phyloP scores from a whole-genome alignment of 23 red algal species.

The Gracilariopsis chorda region DNA sequence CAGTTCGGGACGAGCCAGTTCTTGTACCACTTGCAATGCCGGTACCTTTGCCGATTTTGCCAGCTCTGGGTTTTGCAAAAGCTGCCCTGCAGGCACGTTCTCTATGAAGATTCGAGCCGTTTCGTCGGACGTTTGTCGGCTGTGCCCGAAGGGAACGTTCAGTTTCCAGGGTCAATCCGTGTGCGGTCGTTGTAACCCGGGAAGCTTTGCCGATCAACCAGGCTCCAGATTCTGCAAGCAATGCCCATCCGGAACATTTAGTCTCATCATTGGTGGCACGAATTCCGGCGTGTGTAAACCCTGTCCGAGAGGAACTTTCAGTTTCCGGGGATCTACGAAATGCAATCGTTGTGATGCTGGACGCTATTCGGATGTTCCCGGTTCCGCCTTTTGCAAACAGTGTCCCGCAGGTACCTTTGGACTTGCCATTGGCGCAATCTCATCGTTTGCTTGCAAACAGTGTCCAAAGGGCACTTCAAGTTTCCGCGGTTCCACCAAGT shows the following conservation, averaged over 20 bases:
- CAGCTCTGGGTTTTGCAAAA: constrained; percentile 21
- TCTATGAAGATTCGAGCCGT: background rate
- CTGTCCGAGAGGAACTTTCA: constrained; percentile 37
- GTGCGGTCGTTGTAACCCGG: constrained; percentile 8
- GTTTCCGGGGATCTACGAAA: constrained; percentile 13
- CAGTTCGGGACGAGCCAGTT: background rate
- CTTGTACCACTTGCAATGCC: constrained; percentile 11
- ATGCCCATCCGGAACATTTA: constrained; percentile 26
- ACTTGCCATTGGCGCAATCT: background rate
- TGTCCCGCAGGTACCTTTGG: constrained; percentile 58
- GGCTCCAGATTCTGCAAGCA: background rate
- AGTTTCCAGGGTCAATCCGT: constrained; percentile 9
- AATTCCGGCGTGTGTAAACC: constrained; percentile 2
- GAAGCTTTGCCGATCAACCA: constrained; percentile 18
- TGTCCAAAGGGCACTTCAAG: constrained; percentile 19
- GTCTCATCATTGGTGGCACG: background rate
- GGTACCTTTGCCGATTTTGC: constrained; percentile 36
- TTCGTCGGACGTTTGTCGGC: constrained; percentile 22
- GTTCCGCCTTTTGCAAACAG: constrained; percentile 22
- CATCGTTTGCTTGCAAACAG: background rate
- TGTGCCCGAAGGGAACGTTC: constrained; percentile 46
- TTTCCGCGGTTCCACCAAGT: background rate
- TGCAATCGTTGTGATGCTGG: constrained; percentile 28
- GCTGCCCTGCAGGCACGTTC: constrained; percentile 29
- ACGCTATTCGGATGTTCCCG: background rate